phyloP scores from a whole-genome alignment of 495 filamentous ascomycete genomes.

The Penicillium macrosclerotiorum region DNA sequence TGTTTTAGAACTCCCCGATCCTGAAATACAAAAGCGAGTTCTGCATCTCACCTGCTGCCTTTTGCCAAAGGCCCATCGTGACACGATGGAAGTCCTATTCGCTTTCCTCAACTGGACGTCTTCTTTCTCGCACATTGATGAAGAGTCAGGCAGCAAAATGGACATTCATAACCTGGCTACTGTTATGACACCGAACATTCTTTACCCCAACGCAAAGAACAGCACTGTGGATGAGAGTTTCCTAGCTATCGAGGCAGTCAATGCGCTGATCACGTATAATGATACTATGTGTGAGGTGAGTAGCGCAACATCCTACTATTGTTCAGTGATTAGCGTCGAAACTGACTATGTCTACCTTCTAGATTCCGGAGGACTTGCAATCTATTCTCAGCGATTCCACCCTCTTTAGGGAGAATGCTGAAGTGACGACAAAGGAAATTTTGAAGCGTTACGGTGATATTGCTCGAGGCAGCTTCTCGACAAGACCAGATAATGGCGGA shows the following conservation, averaged over 20 bases:
- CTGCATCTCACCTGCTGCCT: constrained; percentile 92
- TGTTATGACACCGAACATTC: constrained; percentile 96
- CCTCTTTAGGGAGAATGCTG: constrained; percentile 74
- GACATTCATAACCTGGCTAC: constrained; percentile 97
- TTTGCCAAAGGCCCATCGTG: constrained; percentile 86
- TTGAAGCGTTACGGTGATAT: constrained; percentile 84
- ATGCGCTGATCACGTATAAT: constrained; percentile 84
- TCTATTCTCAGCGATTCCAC: constrained; percentile 78
- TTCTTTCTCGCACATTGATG: constrained; percentile 95
- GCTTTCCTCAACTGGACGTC: constrained; percentile 97
- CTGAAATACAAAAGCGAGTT: constrained; percentile 77
- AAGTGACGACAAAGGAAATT: constrained; percentile 96
- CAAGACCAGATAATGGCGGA: constrained; percentile 55
- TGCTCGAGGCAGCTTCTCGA: constrained; percentile 54
- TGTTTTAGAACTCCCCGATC: constrained; percentile 69
- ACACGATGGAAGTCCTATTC: constrained; percentile 93
- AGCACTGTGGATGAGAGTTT: constrained; percentile 78
- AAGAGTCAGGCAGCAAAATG: constrained; percentile 93
- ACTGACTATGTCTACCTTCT: constrained; percentile 11
- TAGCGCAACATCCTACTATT: constrained; percentile 11
- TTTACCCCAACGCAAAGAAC: constrained; percentile 70
- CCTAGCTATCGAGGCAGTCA: constrained; percentile 87
- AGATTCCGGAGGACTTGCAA: constrained; percentile 93
- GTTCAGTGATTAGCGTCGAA: background rate
- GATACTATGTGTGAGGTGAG: constrained; percentile 95